Evolutionary conservation across 1,284 basidiomycete species (phyloP).

Genomic region (Coniferiporia weirii): DNA sequence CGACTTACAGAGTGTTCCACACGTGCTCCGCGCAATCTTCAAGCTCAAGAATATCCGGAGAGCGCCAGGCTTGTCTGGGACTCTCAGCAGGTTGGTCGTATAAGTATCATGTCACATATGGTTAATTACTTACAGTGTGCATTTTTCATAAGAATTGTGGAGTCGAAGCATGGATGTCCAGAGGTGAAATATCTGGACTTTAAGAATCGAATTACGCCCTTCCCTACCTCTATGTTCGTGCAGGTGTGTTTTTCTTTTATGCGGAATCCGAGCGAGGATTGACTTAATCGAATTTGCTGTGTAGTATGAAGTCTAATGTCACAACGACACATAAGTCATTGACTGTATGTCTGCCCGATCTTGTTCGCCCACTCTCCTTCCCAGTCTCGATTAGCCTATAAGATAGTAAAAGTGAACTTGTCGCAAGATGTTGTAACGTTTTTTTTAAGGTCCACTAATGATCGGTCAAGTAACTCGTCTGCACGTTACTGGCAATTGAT

Average conservation of each 20-base stretch:
- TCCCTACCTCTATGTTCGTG: slow-evolving; percentile 27
- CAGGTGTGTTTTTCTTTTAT: slow-evolving; percentile 22
- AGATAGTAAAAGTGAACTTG: no score
- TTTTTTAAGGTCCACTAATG: no score
- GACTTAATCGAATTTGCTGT: not conserved
- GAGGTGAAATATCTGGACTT: slow-evolving; percentile 24
- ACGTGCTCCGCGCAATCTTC: slow-evolving; percentile 46
- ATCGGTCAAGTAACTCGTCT: no score
- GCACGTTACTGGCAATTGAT: no score
- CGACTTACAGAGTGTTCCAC: slow-evolving; percentile 30
- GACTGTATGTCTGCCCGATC: no score
- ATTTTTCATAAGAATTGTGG: slow-evolving; percentile 19
- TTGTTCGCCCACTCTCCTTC: no score
- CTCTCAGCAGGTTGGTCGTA: slow-evolving; percentile 31
- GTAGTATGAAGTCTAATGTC: not conserved
- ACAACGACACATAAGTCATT: not conserved
- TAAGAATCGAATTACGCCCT: slow-evolving; percentile 25
- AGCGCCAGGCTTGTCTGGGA: slow-evolving; percentile 41
- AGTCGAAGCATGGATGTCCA: slow-evolving; percentile 21
- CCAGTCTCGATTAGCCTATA: no score
- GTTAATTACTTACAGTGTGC: not conserved
- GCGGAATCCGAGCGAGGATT: not conserved
- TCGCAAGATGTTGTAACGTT: no score
- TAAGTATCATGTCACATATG: not conserved
- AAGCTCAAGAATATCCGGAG: slow-evolving; percentile 40